Conservation (phyloP, 208 protist genomes). For the Endotrypanum monterogeii region DNA sequence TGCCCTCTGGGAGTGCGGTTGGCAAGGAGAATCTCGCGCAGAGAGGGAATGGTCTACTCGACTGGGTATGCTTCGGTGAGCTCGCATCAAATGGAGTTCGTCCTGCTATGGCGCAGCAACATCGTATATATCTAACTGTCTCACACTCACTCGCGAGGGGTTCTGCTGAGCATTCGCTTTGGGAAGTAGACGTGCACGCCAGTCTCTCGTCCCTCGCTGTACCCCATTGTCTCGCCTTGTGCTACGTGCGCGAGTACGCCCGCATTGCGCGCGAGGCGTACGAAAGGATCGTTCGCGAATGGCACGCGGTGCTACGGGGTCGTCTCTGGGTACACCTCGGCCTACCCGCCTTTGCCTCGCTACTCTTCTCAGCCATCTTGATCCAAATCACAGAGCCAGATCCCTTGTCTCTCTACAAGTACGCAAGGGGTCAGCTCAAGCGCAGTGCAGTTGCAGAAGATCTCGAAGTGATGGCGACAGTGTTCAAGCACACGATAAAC, state of each 20-base stretch:
- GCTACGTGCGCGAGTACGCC: conserved; percentile 55
- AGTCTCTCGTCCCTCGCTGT: conserved; percentile 28
- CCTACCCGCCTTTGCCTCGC: conserved; percentile 45
- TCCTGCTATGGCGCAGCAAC: conserved; percentile 13
- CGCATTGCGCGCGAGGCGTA: conserved; percentile 36
- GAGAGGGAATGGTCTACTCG: neutral
- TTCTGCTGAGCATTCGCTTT: conserved; percentile 8
- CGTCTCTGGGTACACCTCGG: conserved; percentile 24
- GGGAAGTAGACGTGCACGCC: conserved; percentile 34
- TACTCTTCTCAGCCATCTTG: conserved; percentile 59
- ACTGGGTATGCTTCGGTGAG: conserved; percentile 3
- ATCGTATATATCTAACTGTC: conserved; percentile 16
- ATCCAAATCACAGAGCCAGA: conserved; percentile 49
- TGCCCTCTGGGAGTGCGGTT: neutral
- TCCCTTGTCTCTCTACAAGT: conserved; percentile 27
- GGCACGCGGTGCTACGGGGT: conserved; percentile 27
- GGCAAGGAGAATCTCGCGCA: neutral
- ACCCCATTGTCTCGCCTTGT: conserved; percentile 36
- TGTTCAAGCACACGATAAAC: conserved; percentile 9
- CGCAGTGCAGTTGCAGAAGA: conserved; percentile 39
- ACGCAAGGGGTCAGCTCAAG: conserved; percentile 38
- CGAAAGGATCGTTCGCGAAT: conserved; percentile 24
- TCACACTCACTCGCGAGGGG: neutral
- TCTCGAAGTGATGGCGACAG: conserved; percentile 28
- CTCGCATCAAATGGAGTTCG: conserved; percentile 4